A percentile compares a stretch with the other conserved stretches of the same genome.
phyloP scores from a whole-genome alignment of 495 filamentous ascomycete species.

The Alectoria sarmentosa region DNA sequence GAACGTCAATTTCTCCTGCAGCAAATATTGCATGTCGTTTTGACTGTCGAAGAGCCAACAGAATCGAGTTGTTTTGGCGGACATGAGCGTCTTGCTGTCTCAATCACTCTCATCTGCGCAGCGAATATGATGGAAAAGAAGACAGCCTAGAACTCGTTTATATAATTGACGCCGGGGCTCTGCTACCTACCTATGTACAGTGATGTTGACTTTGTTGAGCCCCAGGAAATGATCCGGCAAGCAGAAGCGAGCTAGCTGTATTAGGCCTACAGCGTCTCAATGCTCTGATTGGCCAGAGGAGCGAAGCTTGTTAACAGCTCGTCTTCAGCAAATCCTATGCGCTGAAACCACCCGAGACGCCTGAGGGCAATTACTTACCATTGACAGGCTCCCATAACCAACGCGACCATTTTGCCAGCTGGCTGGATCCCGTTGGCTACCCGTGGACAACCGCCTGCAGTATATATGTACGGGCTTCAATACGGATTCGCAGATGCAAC shows the following conservation, averaged over 20 bases:
- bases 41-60: background rate
- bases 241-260: background rate
- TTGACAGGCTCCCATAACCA: background rate
- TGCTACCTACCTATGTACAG: no score
- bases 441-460: background rate
- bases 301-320: background rate
- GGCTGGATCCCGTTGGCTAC: conserved; percentile 7
- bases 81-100: no score
- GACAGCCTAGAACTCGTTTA: no score
- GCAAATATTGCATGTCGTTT: no score
- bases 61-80: background rate
- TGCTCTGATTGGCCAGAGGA: conserved; percentile 5
- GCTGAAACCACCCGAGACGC: background rate
- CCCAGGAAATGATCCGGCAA: background rate
- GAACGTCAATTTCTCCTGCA: no score
- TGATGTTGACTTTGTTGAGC: no score
- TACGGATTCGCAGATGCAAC: conserved; percentile 9
- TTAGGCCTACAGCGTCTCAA: background rate
- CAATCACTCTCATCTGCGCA: no score
- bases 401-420: conserved; percentile 8
- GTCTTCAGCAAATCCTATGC: background rate
- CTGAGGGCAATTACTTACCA: background rate
- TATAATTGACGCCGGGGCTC: no score
- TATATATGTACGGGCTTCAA: background rate
- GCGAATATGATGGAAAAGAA: no score